Evolutionary conservation across 2,329 filamentous ascomycete genomes (phyloP).

Genomic region (Blastomyces gilchristii): DNA sequence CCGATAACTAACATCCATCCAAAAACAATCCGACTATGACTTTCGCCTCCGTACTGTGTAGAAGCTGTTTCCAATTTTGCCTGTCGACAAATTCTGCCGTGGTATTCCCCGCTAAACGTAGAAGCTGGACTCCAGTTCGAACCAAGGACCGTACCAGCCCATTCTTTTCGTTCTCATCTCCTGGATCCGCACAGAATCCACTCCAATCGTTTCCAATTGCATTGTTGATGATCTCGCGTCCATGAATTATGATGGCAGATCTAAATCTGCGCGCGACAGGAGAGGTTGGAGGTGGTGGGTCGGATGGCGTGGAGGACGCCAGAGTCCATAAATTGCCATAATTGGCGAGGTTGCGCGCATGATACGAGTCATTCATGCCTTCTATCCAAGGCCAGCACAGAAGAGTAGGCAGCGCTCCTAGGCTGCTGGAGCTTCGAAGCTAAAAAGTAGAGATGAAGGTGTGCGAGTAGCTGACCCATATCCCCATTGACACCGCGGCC

Average conservation of each 20-base stretch:
- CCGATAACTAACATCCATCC: not conserved
- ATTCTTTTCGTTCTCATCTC: not conserved
- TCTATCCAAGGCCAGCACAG: conserved; percentile 4
- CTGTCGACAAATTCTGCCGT: not conserved
- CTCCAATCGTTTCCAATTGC: conserved; percentile 11
- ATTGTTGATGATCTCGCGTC: conserved; percentile 11
- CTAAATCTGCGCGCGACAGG: conserved; percentile 7
- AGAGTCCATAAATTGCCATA: not conserved
- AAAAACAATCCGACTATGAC: not conserved
- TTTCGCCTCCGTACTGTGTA: not conserved
- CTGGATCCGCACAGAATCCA: conserved; percentile 2
- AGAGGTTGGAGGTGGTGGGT: conserved; percentile 4
- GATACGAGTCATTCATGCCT: conserved; percentile 8
- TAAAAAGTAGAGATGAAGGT: conserved; percentile 12
- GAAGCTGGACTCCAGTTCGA: not conserved
- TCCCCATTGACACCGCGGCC: conserved; percentile 10
- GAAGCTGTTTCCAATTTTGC: not conserved
- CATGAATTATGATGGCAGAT: conserved; percentile 11
- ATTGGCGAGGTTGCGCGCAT: not conserved
- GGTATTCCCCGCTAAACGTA: not conserved
- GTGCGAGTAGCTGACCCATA: conserved; percentile 12
- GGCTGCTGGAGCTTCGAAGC: conserved; percentile 3
- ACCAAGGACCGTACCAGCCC: not conserved
- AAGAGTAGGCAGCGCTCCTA: not conserved
- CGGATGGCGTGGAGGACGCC: not conserved